These are phyloP conservation scores for Lipomyces yamanashiensis DNA, from an alignment of 805 yeast species.

Conservation along the genomic window DNA sequence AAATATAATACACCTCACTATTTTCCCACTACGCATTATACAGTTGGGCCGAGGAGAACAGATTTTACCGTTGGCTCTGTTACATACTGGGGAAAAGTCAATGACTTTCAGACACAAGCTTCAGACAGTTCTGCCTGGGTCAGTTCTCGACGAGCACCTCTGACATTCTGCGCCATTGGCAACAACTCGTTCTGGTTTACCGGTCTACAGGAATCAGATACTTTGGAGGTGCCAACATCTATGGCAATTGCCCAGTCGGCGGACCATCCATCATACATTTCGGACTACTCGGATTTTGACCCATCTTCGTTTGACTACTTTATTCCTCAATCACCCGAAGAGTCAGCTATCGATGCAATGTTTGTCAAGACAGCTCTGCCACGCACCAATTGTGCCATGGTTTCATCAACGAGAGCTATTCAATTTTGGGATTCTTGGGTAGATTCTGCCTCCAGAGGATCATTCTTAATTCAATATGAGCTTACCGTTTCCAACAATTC, in stretches of 20 bases:
- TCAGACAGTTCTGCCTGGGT: slow-evolving; percentile 1
- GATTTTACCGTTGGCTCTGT: slow-evolving; percentile 12
- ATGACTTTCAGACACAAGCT: slow-evolving; percentile 5
- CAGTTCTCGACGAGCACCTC: background rate
- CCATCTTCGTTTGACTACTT: background rate
- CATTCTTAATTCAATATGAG: slow-evolving; percentile 10
- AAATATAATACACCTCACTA: slow-evolving; percentile 13
- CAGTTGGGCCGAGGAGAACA: background rate
- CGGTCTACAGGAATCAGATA: slow-evolving; percentile 3
- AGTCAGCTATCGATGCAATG: background rate
- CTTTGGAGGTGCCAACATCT: background rate
- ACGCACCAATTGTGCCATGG: slow-evolving; percentile 6
- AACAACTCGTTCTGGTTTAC: slow-evolving; percentile 21
- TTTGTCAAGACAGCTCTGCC: background rate
- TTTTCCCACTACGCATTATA: background rate
- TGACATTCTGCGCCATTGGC: slow-evolving; percentile 19
- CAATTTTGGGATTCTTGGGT: slow-evolving; percentile 24
- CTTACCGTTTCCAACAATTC: slow-evolving; percentile 1
- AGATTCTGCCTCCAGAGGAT: slow-evolving; percentile 5
- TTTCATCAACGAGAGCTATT: slow-evolving; percentile 10
- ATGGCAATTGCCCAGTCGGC: slow-evolving; percentile 6
- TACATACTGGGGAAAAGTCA: slow-evolving; percentile 4
- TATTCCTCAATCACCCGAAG: slow-evolving; percentile 15
- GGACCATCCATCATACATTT: slow-evolving; percentile 6
- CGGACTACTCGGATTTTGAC: slow-evolving; percentile 2